Conservation (phyloP, 805 yeast species). For the Millerozyma miso region DNA sequence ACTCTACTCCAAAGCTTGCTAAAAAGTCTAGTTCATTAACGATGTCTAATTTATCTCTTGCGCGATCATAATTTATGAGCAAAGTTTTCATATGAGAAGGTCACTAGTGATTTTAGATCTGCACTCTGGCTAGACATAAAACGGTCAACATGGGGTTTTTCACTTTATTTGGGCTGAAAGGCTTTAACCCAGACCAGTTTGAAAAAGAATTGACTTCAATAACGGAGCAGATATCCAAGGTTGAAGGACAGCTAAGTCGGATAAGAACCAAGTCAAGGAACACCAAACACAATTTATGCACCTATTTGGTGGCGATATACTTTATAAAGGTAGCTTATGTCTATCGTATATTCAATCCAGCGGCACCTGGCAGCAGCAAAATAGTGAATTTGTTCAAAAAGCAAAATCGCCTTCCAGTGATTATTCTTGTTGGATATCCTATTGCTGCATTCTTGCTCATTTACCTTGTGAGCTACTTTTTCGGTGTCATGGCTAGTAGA, state of each 20-base stretch:
- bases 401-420: slow-evolving; percentile 18
- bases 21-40: background rate
- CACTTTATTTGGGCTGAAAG: slow-evolving; percentile 19
- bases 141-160: slow-evolving; percentile 25
- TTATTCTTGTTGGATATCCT: slow-evolving; percentile 21
- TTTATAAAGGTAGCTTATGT: slow-evolving; percentile 16
- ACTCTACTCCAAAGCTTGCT: background rate
- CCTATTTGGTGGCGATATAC: slow-evolving; percentile 19
- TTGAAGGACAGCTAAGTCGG: slow-evolving; percentile 21
- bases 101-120: background rate
- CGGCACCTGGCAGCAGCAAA: slow-evolving; percentile 13
- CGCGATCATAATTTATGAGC: background rate
- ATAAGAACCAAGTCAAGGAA: slow-evolving; percentile 13
- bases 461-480: slow-evolving; percentile 12
- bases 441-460: slow-evolving; percentile 14
- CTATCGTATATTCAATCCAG: slow-evolving; percentile 16
- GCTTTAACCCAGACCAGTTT: slow-evolving; percentile 27
- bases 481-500: slow-evolving; percentile 18
- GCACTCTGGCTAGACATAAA: background rate
- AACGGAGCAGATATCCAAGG: slow-evolving; percentile 22
- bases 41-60: background rate
- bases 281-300: slow-evolving; percentile 12
- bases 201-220: slow-evolving; percentile 31
- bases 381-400: slow-evolving; percentile 21
- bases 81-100: background rate